Evolutionary conservation across 306 rosid genomes (phyloP), one percentile per base, ranked within the genome.

Genomic region (Lathyrus oleraceus): DNA sequence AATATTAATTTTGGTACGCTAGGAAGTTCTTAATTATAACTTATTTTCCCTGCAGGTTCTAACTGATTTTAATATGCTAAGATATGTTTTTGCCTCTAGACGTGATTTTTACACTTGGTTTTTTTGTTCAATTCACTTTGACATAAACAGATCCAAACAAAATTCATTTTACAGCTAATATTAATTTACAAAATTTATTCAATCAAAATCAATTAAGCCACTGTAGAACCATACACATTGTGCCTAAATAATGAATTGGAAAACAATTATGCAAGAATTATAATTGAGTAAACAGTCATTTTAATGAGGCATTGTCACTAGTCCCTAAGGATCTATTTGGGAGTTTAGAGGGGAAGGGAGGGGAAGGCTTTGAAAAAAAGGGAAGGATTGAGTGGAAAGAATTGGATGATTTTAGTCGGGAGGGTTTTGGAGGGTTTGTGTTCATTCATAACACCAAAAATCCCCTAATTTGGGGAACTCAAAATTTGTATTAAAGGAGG

Each of bases 211-310:
- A 47, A 47, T 47, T 47, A n/a, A 2, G 21, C 21, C 8, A 15
- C 10, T 4, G 6, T 6, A 47, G 10, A n/a, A 47, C 10, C 21
- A 47, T 5, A 47, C 53, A 2, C 53, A 47, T n/a, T n/a, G 21
- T 15, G 10, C 10, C 53, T 15, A 10, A 15, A 43, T 52, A 19
- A 69, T 40, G 58, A 65, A 51, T 58, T 15, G 56, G 39, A 70
- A 42, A 77, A 21, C 25, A 51, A 30, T 21, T 11, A 8, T 13
- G 21, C 66, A 54, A 71, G 35, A 63, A 70, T 57, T 49, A 27
- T 27, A 20, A 40, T 23, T 61, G 19, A 47, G 53, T 15, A 14
- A 44, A 15, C 21, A 15, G 21, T n/a, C 19, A 45, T 6, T 45
- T 45, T 47, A 15, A 47, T 47, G 53, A 47, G 21, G 2, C 21